Conservation (phyloP, 345 rosid genomes). For the Salix udensis region DNA sequence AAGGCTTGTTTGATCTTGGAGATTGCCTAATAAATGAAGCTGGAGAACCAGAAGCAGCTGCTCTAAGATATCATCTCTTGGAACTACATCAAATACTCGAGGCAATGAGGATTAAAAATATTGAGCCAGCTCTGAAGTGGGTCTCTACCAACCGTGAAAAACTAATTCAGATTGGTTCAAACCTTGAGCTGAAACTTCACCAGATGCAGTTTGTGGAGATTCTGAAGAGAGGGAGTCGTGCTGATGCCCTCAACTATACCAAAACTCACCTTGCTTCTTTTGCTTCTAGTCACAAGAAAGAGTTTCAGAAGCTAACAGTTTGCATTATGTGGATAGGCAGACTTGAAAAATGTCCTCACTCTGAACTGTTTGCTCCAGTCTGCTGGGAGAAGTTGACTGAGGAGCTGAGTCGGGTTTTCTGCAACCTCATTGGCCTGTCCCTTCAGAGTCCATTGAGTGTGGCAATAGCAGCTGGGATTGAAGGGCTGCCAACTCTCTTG, state of each 20-base stretch:
- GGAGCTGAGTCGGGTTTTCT: slow-evolving; percentile 49
- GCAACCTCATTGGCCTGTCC: slow-evolving; percentile 50
- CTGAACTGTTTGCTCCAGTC: slow-evolving; percentile 39
- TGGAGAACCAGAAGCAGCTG: slow-evolving; percentile 42
- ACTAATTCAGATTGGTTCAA: slow-evolving; percentile 45
- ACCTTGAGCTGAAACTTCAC: slow-evolving; percentile 57
- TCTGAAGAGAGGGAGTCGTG: slow-evolving; percentile 44
- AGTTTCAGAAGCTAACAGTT: slow-evolving; percentile 48
- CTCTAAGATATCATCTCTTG: slow-evolving; percentile 45
- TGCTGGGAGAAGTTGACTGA: slow-evolving; percentile 48
- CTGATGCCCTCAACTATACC: slow-evolving; percentile 57
- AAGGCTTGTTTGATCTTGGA: slow-evolving; percentile 76
- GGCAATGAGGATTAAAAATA: slow-evolving; percentile 47
- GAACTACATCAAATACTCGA: slow-evolving; percentile 55
- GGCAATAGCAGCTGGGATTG: slow-evolving; percentile 60
- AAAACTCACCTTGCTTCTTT: slow-evolving; percentile 49
- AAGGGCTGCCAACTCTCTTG: slow-evolving; percentile 61
- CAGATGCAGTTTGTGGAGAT: slow-evolving; percentile 58
- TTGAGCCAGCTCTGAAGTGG: slow-evolving; percentile 81
- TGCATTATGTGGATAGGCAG: slow-evolving; percentile 49
- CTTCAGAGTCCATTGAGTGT: slow-evolving; percentile 45
- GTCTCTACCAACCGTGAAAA: slow-evolving; percentile 42
- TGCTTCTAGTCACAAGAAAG: slow-evolving; percentile 31
- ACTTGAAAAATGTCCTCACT: slow-evolving; percentile 55
- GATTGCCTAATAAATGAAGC: slow-evolving; percentile 65